A percentile compares a stretch with the other conserved stretches of the same genome.
Conservation (phyloP, 768 basidiomycete genomes). For the Russula dissimulans region DNA sequence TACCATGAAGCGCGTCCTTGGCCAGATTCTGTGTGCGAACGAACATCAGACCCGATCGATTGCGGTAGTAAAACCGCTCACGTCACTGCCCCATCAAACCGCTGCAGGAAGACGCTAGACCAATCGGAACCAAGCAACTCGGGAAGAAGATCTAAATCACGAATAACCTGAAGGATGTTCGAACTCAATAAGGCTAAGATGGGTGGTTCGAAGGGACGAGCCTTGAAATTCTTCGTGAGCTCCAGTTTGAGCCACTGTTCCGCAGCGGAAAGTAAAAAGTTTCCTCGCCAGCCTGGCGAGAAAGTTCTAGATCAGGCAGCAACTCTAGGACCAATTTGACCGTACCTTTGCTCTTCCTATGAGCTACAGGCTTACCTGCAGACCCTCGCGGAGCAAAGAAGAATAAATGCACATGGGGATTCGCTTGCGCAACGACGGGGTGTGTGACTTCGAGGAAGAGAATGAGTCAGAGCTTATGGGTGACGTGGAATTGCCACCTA, state of each 20-base stretch:
- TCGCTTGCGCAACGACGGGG: constrained; percentile 91
- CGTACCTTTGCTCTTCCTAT: constrained; percentile 82
- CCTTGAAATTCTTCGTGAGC: constrained; percentile 93
- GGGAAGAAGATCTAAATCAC: constrained; percentile 94
- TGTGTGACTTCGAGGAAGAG: constrained; percentile 55
- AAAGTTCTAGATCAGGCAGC: background rate
- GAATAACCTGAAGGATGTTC: constrained; percentile 54
- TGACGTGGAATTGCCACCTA: constrained; percentile 20
- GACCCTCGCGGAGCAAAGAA: constrained; percentile 90
- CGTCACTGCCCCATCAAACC: constrained; percentile 86
- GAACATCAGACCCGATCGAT: background rate
- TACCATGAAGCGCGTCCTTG: constrained; percentile 70
- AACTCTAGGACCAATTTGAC: background rate
- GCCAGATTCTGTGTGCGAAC: constrained; percentile 55
- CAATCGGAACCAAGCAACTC: constrained; percentile 89
- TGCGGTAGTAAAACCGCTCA: constrained; percentile 31
- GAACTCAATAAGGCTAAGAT: background rate
- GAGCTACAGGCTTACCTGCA: constrained; percentile 87
- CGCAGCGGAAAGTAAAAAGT: constrained; percentile 83
- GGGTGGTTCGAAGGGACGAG: constrained; percentile 15
- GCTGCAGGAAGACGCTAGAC: constrained; percentile 92
- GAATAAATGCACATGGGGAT: constrained; percentile 86
- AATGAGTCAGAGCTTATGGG: background rate
- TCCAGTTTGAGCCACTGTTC: constrained; percentile 96
- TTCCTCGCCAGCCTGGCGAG: constrained; percentile 79